Base-by-base conservation (phyloP, 2,329 filamentous ascomycete species). In the Fusarium subglutinans region DNA sequence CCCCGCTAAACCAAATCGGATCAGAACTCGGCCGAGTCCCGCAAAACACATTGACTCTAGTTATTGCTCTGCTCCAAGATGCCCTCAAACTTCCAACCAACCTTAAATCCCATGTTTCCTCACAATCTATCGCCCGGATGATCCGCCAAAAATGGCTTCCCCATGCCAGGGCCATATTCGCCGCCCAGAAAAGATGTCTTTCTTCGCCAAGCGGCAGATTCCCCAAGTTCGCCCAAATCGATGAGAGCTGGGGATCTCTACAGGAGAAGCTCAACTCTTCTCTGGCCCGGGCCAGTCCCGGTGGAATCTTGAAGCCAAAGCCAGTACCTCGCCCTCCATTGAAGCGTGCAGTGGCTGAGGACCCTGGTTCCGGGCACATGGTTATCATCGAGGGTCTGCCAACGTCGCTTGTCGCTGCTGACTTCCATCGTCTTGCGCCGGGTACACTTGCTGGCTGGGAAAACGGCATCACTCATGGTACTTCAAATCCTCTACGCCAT, bases 401-500 rank as follows among this genome's bases (percentile, higher is more conserved):
- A 76, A 86, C 86, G 64, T 87, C 88, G 26, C 86, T 95, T 48
- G 84, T 86, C 26, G 88, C 91, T 75, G 88, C 87, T 73, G 93
- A 96, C 82, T 95, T 96, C 81, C 87, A 90, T 72, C 90, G 93
- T 63, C 82, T 95, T 24, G 87, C 90, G 47, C 87, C 88, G 4
- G 88, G 87, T 76, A 89, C 93, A 75, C 87, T 95, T 40, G 90
- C 92, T 70, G 87, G 87, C 45, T 95, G 93, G 93, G 86, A 88
- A 15, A 86, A 86, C 63, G 89, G 90, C 35, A 90, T 94, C 65
- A 82, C 86, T 44, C 89, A 90, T 81, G 85, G 88, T 88, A 67
- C 17, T 20, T 80, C 50, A 76, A 61, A 41, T 12, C 18, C 22
- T 7, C 18, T 9, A 28, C 28, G 7, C 38, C n/a, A 6, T 18